Base-by-base conservation (phyloP, 2,329 filamentous ascomycete genomes). In the Venturia asperata region DNA sequence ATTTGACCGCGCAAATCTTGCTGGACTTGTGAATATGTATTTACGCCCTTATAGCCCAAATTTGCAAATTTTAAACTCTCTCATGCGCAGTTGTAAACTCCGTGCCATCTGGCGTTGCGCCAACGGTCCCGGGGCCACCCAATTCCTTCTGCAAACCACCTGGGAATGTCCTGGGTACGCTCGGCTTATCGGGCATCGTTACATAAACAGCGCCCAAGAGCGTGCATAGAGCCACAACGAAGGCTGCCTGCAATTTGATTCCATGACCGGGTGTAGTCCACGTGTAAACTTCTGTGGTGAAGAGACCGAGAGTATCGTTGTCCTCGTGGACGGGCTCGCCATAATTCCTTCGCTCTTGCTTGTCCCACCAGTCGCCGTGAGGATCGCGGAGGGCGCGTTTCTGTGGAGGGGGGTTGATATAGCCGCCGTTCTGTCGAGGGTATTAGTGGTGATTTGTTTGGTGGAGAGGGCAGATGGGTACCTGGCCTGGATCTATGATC, bases 271-370 rank as follows among this genome's bases (percentile, higher is more conserved):
- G 81, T 62, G 84, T 88, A 73, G 85, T 84, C 82, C 94, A 93
- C 65, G 87, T 94, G 80, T 99, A 97, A 72, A 92, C 88, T 76
- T 94, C 87, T 2, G 91, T 86, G 62, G 90, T 89, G 79, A 99
- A 93, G 69, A 96, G 88, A 71, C 92, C 92, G 66, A 97, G 82
- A 66, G 92, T 83, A 76, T 99, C 95, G 77, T 97, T 89, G 77
- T 99, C 94, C 78, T 99, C 95, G 77, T 99, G 93, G 63, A 96
- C 86, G 15, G 93, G 91, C 78, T 99, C 95, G 77, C 92, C 92
- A 76, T 90, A 97, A 83, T 99, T 97, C 73, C 94, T 87, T 75
- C 92, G 88, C 78, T 97, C 94, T 80, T 99, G 94, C 77, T 92
- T 89, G 79, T 99, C 93, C 91, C 92, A 97, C 91, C 92, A 99